Conservation (phyloP, 2,329 filamentous ascomycete species). For the Fusarium buxicola region DNA sequence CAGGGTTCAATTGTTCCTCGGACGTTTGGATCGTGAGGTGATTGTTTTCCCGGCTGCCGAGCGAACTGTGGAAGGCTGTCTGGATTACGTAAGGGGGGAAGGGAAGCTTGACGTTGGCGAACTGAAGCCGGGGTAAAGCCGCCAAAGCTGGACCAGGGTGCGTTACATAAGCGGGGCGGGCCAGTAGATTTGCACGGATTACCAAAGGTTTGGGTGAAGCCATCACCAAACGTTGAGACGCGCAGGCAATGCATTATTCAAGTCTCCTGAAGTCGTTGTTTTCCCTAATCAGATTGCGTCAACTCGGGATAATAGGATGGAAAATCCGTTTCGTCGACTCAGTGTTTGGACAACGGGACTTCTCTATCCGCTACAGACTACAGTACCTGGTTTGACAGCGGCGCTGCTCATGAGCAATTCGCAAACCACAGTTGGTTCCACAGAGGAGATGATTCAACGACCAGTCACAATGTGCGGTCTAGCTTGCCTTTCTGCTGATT, state of each 20-base stretch:
- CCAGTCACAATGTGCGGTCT: too few relatives aligned
- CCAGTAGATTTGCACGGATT: conserved; percentile 38
- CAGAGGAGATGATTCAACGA: too few relatives aligned
- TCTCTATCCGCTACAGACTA: too few relatives aligned
- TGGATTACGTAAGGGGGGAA: conserved; percentile 42
- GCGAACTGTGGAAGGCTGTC: conserved; percentile 30
- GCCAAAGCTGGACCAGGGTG: neutral
- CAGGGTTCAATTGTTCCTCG: conserved; percentile 14
- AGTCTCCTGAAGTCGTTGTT: neutral
- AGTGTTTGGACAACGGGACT: too few relatives aligned
- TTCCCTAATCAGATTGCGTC: neutral
- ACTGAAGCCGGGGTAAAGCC: conserved; percentile 14
- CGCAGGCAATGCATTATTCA: neutral
- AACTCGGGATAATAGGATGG: neutral
- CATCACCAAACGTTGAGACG: conserved; percentile 14
- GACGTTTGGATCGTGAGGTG: conserved; percentile 40
- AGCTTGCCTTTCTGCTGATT: too few relatives aligned
- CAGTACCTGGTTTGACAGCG: too few relatives aligned
- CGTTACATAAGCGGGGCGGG: conserved; percentile 16
- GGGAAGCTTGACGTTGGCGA: neutral
- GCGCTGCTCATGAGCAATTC: too few relatives aligned
- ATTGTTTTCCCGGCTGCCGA: conserved; percentile 42
- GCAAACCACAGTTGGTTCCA: too few relatives aligned
- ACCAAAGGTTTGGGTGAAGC: conserved; percentile 29
- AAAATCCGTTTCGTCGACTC: too few relatives aligned